A percentile compares a stretch with the other conserved stretches of the same genome.
phyloP scores from a whole-genome alignment of 371 early-diverging fungal species.

The Mortierella sp. region DNA sequence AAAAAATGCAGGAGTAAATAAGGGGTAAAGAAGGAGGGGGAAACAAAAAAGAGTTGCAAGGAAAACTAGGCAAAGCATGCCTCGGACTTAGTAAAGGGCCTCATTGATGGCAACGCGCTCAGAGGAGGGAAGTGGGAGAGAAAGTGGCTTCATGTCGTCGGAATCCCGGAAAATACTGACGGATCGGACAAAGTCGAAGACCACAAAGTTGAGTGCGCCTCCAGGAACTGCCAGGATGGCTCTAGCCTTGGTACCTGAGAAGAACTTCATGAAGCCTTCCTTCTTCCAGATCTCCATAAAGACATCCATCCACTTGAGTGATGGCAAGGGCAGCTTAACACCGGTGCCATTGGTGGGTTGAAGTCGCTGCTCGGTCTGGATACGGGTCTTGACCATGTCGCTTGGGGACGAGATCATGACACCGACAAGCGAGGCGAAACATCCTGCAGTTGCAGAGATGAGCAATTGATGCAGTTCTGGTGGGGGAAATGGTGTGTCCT shows the following conservation, averaged over 20 bases:
- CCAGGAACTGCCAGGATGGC: slow-evolving; percentile 50
- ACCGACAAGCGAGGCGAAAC: slow-evolving; percentile 46
- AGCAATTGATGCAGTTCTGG: slow-evolving; percentile 41
- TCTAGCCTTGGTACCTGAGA: slow-evolving; percentile 48
- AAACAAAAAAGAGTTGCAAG: neutral
- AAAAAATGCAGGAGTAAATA: neutral
- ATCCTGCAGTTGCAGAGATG: slow-evolving; percentile 46
- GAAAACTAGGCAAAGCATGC: neutral
- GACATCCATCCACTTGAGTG: slow-evolving; percentile 55
- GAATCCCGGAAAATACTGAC: slow-evolving; percentile 35
- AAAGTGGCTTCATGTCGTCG: slow-evolving; percentile 4
- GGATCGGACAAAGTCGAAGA: slow-evolving; percentile 59
- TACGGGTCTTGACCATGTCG: slow-evolving; percentile 56
- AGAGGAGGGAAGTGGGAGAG: slow-evolving; percentile 15
- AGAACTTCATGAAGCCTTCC: slow-evolving; percentile 54
- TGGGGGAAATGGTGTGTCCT: slow-evolving; percentile 29
- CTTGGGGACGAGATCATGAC: slow-evolving; percentile 53
- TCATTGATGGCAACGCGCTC: slow-evolving; percentile 21
- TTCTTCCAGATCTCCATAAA: slow-evolving; percentile 55
- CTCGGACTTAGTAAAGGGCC: slow-evolving; percentile 23
- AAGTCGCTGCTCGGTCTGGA: slow-evolving; percentile 55
- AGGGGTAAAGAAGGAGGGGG: neutral
- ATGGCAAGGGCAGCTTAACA: slow-evolving; percentile 42
- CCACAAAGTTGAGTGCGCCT: slow-evolving; percentile 58
- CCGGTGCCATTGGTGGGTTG: slow-evolving; percentile 43